phyloP scores from a whole-genome alignment of 2,329 filamentous ascomycete species.

The Lizonia empirigonia region DNA sequence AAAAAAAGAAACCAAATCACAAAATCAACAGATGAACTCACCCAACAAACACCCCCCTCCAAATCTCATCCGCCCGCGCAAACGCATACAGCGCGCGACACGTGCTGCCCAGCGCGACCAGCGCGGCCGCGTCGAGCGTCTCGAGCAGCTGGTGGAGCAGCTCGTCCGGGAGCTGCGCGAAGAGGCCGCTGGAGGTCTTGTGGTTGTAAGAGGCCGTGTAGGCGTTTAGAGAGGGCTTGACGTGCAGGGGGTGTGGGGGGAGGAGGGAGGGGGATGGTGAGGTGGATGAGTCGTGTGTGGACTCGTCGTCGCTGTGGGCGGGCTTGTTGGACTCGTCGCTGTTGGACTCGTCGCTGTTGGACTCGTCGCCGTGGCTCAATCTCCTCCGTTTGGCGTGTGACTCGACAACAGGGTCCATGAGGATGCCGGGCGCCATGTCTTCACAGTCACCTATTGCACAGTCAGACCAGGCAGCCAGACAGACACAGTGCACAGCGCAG shows the following conservation, averaged over 20 bases:
- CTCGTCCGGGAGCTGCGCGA: conserved; percentile 78
- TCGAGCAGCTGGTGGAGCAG: conserved; percentile 77
- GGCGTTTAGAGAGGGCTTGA: conserved; percentile 88
- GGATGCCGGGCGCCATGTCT: conserved; percentile 44
- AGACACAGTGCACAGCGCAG: conserved; percentile 4
- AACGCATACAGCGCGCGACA: conserved; percentile 90
- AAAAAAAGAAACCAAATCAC: conserved; percentile 49
- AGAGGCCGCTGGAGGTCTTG: conserved; percentile 67
- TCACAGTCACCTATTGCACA: no score
- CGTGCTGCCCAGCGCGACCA: conserved; percentile 73
- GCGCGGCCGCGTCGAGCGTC: conserved; percentile 66
- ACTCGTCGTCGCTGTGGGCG: no score
- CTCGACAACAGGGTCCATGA: conserved; percentile 36
- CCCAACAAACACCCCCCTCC: conserved; percentile 84
- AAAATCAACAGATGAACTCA: conserved; percentile 59
- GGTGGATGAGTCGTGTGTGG: no score
- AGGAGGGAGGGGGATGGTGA: no score
- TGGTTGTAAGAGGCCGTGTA: conserved; percentile 70
- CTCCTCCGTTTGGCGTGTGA: conserved; percentile 45
- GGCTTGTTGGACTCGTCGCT: no score
- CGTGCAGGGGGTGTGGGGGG: conserved; percentile 77
- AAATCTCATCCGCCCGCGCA: conserved; percentile 81
- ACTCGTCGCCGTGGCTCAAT: no score
- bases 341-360: no score
- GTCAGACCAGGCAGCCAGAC: no score